phyloP scores from a whole-genome alignment of 176 grass and related monocot genomes.

The Phragmites australis region DNA sequence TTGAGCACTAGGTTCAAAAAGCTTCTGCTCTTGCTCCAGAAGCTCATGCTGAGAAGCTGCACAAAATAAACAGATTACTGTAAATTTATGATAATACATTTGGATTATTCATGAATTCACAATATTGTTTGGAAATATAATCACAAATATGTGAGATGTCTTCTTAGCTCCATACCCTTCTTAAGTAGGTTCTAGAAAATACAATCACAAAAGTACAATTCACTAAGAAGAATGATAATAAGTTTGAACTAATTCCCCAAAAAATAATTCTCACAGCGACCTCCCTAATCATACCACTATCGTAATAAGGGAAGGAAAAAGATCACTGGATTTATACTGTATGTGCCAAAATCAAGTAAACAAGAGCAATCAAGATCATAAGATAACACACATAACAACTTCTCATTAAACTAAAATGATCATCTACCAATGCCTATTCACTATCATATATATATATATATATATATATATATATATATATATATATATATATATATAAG shows the following conservation, averaged over 20 bases:
- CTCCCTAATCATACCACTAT: not conserved
- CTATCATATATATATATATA: too few relatives aligned
- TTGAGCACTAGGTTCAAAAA: constrained; percentile 54
- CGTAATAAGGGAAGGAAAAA: not conserved
- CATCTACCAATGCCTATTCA: not conserved
- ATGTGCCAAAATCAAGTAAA: not conserved
- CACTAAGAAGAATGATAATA: not conserved
- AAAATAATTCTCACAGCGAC: not conserved
- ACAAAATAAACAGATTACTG: constrained; percentile 7
- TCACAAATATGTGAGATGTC: not conserved
- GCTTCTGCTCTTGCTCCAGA: constrained; percentile 62
- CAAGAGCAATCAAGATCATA: constrained; percentile 5
- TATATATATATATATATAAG: too few relatives aligned
- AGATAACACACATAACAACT: not conserved
- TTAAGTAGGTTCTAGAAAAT: not conserved
- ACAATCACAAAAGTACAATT: not conserved
- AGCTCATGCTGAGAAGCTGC: constrained; percentile 62
- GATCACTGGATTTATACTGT: not conserved
- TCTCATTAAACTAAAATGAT: not conserved
- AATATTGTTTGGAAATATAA: constrained; percentile 3
- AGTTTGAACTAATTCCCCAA: not conserved
- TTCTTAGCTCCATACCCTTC: too few relatives aligned
- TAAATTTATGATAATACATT: constrained; percentile 3
- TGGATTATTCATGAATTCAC: not conserved
- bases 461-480: too few relatives aligned